Evolutionary conservation across 148 eudicot genomes (phyloP).

Genomic region (Bassia scoparia): DNA sequence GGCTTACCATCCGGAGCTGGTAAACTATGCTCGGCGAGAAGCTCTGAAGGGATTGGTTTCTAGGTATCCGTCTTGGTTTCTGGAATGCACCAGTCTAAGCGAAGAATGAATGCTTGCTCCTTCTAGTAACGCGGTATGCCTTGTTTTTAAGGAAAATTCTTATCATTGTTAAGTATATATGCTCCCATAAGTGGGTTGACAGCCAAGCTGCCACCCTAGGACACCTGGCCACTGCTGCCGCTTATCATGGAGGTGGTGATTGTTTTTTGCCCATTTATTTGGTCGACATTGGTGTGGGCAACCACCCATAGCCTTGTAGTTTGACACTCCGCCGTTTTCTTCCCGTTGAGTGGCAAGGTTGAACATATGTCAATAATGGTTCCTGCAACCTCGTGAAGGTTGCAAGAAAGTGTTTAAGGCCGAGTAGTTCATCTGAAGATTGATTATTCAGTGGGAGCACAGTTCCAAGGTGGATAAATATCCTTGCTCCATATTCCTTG

Average conservation of each 20-base stretch:
- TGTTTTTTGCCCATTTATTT: slow-evolving; percentile 96
- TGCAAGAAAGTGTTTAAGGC: slow-evolving; percentile 81
- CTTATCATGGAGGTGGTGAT: slow-evolving; percentile 58
- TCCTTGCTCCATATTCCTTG: slow-evolving; percentile 88
- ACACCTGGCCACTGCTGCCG: slow-evolving; percentile 85
- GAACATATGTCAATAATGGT: slow-evolving; percentile 62
- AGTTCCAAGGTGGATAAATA: slow-evolving; percentile 70
- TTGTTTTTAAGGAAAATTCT: slow-evolving; percentile 53
- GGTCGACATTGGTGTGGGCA: slow-evolving; percentile 78
- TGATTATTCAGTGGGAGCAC: slow-evolving; percentile 86
- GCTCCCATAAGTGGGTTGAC: slow-evolving; percentile 93
- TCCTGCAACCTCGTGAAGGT: slow-evolving; percentile 74
- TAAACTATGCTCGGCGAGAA: slow-evolving; percentile 78
- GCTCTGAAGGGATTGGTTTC: slow-evolving; percentile 93
- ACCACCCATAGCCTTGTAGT: slow-evolving; percentile 90
- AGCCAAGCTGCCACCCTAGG: slow-evolving; percentile 98
- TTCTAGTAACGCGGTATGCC: slow-evolving; percentile 74
- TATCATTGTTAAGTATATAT: slow-evolving; percentile 72
- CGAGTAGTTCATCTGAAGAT: slow-evolving; percentile 97
- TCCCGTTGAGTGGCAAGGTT: slow-evolving; percentile 61
- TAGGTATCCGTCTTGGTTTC: slow-evolving; percentile 53
- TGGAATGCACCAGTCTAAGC: slow-evolving; percentile 80
- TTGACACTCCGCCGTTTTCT: slow-evolving; percentile 69
- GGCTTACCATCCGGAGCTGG: slow-evolving; percentile 67
- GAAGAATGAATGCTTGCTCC: slow-evolving; percentile 62